These are phyloP conservation scores for Heritiera fomes DNA, from an alignment of 345 rosid species.

Conservation along the genomic window DNA sequence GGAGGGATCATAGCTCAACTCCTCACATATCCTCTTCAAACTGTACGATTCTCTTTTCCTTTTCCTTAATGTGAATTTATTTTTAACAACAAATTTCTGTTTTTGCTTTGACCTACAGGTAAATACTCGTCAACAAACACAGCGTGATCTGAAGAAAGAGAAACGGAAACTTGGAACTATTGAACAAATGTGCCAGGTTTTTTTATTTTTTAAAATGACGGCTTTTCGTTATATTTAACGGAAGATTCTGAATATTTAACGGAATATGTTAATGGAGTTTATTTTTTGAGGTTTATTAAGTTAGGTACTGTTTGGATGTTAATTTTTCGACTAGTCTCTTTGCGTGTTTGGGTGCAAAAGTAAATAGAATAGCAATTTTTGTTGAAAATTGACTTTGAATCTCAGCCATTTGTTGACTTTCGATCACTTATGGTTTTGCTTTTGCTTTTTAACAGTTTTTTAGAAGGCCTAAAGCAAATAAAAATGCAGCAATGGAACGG, in stretches of 20 bases:
- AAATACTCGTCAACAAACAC: slow-evolving; percentile 95
- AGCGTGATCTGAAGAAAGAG: slow-evolving; percentile 82
- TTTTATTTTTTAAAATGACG: background rate
- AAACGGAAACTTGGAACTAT: slow-evolving; percentile 74
- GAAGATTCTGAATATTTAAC: background rate
- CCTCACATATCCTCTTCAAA: slow-evolving; percentile 91
- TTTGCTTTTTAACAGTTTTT: background rate
- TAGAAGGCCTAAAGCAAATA: background rate
- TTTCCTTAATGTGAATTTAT: background rate
- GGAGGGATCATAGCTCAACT: slow-evolving; percentile 98
- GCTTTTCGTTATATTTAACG: background rate
- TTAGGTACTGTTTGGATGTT: background rate
- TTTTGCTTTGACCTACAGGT: slow-evolving; percentile 50
- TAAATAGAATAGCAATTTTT: background rate
- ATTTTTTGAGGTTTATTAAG: background rate
- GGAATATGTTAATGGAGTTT: background rate
- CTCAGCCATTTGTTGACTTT: background rate
- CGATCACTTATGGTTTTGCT: background rate
- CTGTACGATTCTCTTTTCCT: slow-evolving; percentile 44
- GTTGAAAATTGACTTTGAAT: background rate
- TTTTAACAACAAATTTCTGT: background rate
- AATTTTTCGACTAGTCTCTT: background rate
- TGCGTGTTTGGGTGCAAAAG: background rate
- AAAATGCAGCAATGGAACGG: background rate
- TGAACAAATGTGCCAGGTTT: slow-evolving; percentile 81